Evolutionary conservation across 768 basidiomycete genomes (phyloP).

Genomic region (Boletus rubropictus): DNA sequence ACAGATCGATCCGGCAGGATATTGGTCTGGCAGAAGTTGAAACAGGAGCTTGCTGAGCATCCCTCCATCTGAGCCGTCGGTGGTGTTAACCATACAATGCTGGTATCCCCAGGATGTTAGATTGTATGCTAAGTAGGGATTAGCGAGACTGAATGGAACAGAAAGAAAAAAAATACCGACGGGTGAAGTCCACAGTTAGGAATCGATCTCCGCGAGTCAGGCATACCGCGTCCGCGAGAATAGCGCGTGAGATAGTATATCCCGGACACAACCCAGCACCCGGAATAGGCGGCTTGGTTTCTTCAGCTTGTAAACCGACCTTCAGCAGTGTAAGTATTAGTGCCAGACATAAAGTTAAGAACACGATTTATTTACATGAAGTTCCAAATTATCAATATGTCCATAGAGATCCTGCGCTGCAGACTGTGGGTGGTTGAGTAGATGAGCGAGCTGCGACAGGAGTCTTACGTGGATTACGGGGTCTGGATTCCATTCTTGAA

Average conservation of each 20-base stretch:
- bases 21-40: slow-evolving; percentile 64
- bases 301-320: slow-evolving; percentile 69
- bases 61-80: slow-evolving; percentile 72
- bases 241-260: slow-evolving; percentile 81
- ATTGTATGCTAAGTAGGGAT: slow-evolving; percentile 50
- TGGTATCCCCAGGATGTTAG: slow-evolving; percentile 76
- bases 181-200: slow-evolving; percentile 71
- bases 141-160: neutral
- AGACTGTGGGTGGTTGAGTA: slow-evolving; percentile 32
- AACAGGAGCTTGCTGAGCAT: slow-evolving; percentile 70
- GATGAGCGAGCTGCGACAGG: neutral
- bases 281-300: slow-evolving; percentile 54
- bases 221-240: slow-evolving; percentile 72
- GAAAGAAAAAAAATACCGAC: slow-evolving; percentile 36
- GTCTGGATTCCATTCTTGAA: slow-evolving; percentile 71
- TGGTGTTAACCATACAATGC: slow-evolving; percentile 56
- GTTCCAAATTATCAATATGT: slow-evolving; percentile 73
- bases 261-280: slow-evolving; percentile 79
- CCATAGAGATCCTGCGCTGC: slow-evolving; percentile 63
- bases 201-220: slow-evolving; percentile 77
- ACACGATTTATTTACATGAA: slow-evolving; percentile 47
- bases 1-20: slow-evolving; percentile 57
- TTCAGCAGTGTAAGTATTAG: slow-evolving; percentile 16
- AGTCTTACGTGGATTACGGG: slow-evolving; percentile 46
- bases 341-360: neutral